Percentiles rank a stretch among this genome's conserved stretches.
These are phyloP conservation scores for Akanthomyces dipterigenus DNA, from an alignment of 2,329 filamentous ascomycete species.

Conservation along the genomic window DNA sequence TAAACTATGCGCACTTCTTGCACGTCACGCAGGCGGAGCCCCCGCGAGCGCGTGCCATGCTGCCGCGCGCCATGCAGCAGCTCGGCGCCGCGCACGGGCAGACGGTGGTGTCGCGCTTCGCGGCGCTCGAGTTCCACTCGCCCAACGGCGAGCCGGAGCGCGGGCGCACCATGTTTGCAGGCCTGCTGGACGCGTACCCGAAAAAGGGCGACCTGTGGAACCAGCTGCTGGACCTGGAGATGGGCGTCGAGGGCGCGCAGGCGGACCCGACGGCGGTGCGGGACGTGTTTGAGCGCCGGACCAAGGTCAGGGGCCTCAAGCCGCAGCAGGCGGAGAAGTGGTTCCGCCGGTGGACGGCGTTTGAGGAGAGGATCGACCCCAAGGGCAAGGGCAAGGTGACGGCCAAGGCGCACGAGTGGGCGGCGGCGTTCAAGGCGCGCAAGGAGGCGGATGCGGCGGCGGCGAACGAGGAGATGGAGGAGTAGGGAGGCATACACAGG, in stretches of 20 bases:
- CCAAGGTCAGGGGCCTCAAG: conserved; percentile 65
- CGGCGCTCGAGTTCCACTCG: conserved; percentile 83
- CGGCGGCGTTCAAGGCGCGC: conserved; percentile 43
- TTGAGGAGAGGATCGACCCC: conserved; percentile 68
- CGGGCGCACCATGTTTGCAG: conserved; percentile 91
- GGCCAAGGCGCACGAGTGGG: conserved; percentile 65
- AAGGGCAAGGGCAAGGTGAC: conserved; percentile 64
- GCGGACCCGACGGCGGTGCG: conserved; percentile 54
- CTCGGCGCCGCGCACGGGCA: conserved; percentile 60
- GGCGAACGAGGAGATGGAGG: conserved; percentile 29
- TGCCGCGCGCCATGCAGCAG: conserved; percentile 78
- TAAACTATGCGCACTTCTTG: conserved; percentile 92
- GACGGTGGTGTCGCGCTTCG: conserved; percentile 78
- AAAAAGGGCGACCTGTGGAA: conserved; percentile 93
- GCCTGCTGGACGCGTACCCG: conserved; percentile 73
- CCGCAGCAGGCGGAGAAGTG: conserved; percentile 75
- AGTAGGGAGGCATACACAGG: conserved; percentile 16
- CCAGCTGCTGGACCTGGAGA: conserved; percentile 81
- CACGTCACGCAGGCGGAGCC: conserved; percentile 65
- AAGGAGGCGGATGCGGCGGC: conserved; percentile 32
- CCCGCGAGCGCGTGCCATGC: conserved; percentile 68
- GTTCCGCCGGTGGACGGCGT: conserved; percentile 88
- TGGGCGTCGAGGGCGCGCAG: conserved; percentile 47
- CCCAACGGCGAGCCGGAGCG: conserved; percentile 77
- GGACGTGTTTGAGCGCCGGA: conserved; percentile 75